Base-by-base conservation (phyloP, 2,329 filamentous ascomycete genomes). In the Cordyceps cicadae region DNA sequence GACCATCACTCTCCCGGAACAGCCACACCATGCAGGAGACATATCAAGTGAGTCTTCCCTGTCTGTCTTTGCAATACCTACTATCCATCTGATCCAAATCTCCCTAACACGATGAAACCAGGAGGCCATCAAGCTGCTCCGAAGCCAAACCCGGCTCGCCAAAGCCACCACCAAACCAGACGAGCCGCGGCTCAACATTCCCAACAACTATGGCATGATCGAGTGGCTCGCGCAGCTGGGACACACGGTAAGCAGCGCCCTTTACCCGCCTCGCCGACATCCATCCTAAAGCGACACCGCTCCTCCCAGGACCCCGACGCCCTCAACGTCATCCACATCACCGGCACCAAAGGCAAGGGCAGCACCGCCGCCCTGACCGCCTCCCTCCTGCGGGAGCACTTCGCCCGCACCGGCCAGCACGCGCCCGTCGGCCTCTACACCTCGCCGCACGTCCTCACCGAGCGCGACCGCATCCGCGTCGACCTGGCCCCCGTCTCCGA, bases 341-440 rank as follows among this genome's bases (percentile, higher is more conserved):
- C 79, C 21, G 80, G 81, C 0, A 83, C 80, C 0, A 83, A 83
- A 67, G 80, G 80, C 0, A 83, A 83, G 71, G 80, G 80, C 5
- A 79, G 74, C 61, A 81, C 79, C 0, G 81, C 77, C 62, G 78
- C 77, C 3, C 81, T 78, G 57, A 69, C 73, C 24, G 70, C 75
- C 32, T 75, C 71, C 0, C 72, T 82, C 34, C 70, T 83, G 63
- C 67, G 51, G 61, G 65, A 45, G 66, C 63, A 68, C 65, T 63
- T 64, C 21, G 7, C 67, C 11, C 63, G 63, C 49, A 66, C 60
- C 19, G 61, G 54, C 59, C 68, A 63, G 45, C 67, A 65, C 1
- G 32, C 55, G 11, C 74, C 71, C 55, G 72, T 75, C 11, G 79
- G 79, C 1, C 73, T 81, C 17, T 81, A 78, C 68, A 81, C 79